phyloP scores from a whole-genome alignment of 371 early-diverging fungal genomes.

The Syncephalastrum monosporum region DNA sequence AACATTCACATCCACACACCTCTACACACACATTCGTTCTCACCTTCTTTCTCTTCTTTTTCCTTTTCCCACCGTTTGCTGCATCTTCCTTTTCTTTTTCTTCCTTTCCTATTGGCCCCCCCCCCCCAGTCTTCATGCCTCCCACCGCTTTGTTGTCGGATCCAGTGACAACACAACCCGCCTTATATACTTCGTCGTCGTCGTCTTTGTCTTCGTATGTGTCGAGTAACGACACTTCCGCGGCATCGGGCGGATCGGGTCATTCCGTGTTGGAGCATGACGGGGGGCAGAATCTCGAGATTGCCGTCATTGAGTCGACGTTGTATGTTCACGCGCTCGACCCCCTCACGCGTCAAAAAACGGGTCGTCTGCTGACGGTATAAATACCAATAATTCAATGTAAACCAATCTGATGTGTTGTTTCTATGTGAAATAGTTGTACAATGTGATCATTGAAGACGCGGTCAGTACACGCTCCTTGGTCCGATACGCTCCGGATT shows the following conservation, averaged over 20 bases:
- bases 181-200: neutral
- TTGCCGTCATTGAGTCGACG: constrained; percentile 30
- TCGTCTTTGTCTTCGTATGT: neutral
- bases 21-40: constrained; percentile 2
- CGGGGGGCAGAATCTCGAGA: constrained; percentile 20
- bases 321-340: constrained; percentile 18
- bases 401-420: too few species aligned
- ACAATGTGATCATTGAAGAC: constrained; percentile 45
- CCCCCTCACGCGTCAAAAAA: constrained; percentile 3
- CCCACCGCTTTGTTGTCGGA: neutral
- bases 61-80: neutral
- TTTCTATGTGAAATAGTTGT: constrained; percentile 23
- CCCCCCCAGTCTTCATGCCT: neutral
- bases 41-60: neutral
- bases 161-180: neutral
- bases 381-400: too few species aligned
- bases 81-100: neutral
- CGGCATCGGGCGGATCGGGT: constrained; percentile 5
- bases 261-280: constrained; percentile 17
- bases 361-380: too few species aligned
- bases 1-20: neutral
- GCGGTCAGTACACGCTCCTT: constrained; percentile 34
- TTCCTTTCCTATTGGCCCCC: neutral
- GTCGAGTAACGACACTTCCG: neutral
- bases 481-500: constrained; percentile 56